These are phyloP conservation scores for Cutaneotrichosporon cutaneum DNA, from an alignment of 1,284 basidiomycete species.

Conservation along the genomic window DNA sequence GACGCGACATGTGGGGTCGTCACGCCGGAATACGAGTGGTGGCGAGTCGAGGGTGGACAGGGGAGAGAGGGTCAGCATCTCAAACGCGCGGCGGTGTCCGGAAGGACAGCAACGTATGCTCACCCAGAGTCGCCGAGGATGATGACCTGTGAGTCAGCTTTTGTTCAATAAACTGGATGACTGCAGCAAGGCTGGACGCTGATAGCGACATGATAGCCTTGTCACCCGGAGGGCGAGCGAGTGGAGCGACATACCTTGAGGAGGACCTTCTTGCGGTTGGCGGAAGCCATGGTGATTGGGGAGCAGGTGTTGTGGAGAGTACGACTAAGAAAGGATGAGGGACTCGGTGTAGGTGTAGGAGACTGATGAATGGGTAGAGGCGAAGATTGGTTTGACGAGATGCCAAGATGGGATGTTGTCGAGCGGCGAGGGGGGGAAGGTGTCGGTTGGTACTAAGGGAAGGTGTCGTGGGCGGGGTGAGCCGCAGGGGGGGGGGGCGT, in stretches of 20 bases:
- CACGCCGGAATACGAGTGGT: not conserved
- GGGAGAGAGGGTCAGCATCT: conserved; percentile 5
- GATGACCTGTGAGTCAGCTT: conserved; percentile 68
- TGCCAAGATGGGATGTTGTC: conserved; percentile 3
- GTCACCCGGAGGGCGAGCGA: not conserved
- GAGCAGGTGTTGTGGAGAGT: not conserved
- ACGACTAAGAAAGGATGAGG: not conserved
- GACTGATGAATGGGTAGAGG: too few relatives aligned
- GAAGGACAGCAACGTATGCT: conserved; percentile 38
- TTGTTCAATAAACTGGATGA: not conserved
- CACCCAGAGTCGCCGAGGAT: conserved; percentile 97
- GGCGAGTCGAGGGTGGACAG: not conserved
- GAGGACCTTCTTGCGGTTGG: conserved; percentile 66
- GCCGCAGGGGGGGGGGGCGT: too few relatives aligned
- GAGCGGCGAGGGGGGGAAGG: conserved; percentile 2
- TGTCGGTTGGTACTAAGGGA: not conserved
- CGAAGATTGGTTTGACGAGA: too few relatives aligned
- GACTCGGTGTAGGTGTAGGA: not conserved
- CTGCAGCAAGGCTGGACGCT: not conserved
- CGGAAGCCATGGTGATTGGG: conserved; percentile 54
- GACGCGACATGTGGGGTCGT: conserved; percentile 1
- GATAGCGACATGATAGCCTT: not conserved
- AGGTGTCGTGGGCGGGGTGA: not conserved
- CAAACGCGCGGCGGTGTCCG: not conserved
- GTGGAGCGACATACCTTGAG: conserved; percentile 70